These are phyloP conservation scores for Raffaelea arxii DNA, from an alignment of 2,329 filamentous ascomycete species.

Conservation along the genomic window DNA sequence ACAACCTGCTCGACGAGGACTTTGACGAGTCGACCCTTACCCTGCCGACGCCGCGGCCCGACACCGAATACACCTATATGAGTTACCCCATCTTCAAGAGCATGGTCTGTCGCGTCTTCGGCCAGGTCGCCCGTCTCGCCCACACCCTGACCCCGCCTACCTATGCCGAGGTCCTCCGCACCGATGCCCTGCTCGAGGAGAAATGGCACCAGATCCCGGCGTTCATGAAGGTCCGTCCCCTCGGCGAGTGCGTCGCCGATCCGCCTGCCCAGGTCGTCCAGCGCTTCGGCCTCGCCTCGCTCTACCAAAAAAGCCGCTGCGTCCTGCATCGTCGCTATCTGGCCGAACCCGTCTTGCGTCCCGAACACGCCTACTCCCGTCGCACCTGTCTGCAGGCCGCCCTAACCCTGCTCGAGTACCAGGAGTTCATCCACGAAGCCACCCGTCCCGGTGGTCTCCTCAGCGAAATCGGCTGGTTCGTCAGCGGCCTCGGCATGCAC, in stretches of 20 bases:
- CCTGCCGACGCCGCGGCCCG: constrained; percentile 46
- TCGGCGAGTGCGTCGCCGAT: constrained; percentile 40
- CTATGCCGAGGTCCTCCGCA: constrained; percentile 37
- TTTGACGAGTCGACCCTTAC: constrained; percentile 45
- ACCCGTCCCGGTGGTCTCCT: constrained; percentile 44
- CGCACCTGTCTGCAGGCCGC: constrained; percentile 40
- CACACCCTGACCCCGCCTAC: constrained; percentile 36
- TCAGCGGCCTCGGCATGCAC: constrained; percentile 46
- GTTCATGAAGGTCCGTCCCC: constrained; percentile 37
- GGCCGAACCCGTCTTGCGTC: constrained; percentile 27
- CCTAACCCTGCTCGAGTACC: constrained; percentile 35
- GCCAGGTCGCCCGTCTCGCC: constrained; percentile 37
- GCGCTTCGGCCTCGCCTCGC: constrained; percentile 39
- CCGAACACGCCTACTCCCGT: constrained; percentile 42
- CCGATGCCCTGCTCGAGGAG: constrained; percentile 36
- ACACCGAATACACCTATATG: constrained; percentile 49
- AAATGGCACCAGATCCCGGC: constrained; percentile 34
- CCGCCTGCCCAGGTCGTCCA: constrained; percentile 38
- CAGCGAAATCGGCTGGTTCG: constrained; percentile 43
- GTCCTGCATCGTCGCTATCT: constrained; percentile 47
- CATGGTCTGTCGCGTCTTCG: constrained; percentile 36
- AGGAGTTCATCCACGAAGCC: constrained; percentile 36
- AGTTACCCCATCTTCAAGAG: constrained; percentile 45
- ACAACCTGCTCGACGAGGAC: constrained; percentile 56
- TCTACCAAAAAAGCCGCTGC: constrained; percentile 46